phyloP scores from a whole-genome alignment of 2,329 filamentous ascomycete species.

The Emmonsiellopsis sp. region DNA sequence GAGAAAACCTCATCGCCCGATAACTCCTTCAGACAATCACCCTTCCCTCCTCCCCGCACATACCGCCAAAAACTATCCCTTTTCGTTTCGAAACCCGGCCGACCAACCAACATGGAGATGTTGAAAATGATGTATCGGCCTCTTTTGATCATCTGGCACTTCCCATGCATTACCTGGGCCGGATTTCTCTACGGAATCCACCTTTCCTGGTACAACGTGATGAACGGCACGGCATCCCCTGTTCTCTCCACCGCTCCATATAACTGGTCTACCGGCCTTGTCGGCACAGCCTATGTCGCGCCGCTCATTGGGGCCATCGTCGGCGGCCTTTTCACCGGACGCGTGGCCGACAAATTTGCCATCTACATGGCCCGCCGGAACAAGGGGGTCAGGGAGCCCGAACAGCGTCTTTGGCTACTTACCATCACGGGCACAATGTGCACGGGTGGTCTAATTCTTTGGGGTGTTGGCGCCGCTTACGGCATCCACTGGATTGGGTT shows the following conservation, averaged over 20 bases:
- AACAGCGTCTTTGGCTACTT: constrained; percentile 26
- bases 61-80: constrained; percentile 16
- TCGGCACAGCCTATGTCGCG: constrained; percentile 20
- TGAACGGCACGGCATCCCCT: constrained; percentile 22
- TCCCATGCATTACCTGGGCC: constrained; percentile 18
- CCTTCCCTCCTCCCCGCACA: constrained; percentile 4
- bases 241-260: constrained; percentile 21
- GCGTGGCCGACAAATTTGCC: constrained; percentile 15
- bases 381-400: constrained; percentile 31
- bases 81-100: constrained; percentile 14
- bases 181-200: constrained; percentile 22
- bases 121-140: constrained; percentile 17
- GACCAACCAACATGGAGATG: constrained; percentile 11
- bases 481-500: constrained; percentile 21
- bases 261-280: constrained; percentile 18
- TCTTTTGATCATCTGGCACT: constrained; percentile 21
- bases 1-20: neutral
- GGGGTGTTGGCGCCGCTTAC: constrained; percentile 21
- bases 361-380: constrained; percentile 34
- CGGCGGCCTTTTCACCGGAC: constrained; percentile 8
- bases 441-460: constrained; percentile 18
- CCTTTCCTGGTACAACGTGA: constrained; percentile 23
- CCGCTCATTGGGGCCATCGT: constrained; percentile 17
- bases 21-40: neutral
- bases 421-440: constrained; percentile 17